These are phyloP conservation scores for Pestalotiopsis sp. DNA, from an alignment of 2,329 filamentous ascomycete genomes.

Conservation along the genomic window DNA sequence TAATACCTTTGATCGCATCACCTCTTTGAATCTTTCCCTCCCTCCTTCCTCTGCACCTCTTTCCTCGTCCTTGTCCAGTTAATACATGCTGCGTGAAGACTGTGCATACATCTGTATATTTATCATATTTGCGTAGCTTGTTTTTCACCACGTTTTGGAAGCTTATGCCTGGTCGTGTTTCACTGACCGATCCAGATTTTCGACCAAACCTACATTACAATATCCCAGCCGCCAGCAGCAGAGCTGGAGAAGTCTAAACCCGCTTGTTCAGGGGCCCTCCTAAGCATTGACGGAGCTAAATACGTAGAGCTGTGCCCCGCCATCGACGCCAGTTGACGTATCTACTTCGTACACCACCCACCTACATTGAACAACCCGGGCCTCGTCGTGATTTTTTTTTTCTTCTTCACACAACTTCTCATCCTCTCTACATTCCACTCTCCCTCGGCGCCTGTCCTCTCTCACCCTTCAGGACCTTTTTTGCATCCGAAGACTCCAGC, in stretches of 20 bases:
- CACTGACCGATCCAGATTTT: background rate
- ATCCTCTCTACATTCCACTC: background rate
- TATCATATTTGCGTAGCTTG: background rate
- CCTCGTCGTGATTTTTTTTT: background rate
- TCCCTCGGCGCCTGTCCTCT: background rate
- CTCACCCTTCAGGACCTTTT: background rate
- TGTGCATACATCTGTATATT: background rate
- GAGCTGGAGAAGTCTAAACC: background rate
- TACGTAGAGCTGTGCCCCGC: background rate
- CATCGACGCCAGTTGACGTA: background rate
- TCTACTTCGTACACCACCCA: background rate
- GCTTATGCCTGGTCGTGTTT: background rate
- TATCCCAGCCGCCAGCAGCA: too few species aligned
- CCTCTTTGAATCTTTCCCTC: too few species aligned
- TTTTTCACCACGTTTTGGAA: background rate
- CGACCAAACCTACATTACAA: background rate
- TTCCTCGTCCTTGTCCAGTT: too few species aligned
- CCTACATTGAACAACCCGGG: background rate
- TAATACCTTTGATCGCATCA: too few species aligned
- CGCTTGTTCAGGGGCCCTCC: background rate
- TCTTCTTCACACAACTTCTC: background rate
- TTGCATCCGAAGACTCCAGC: too few species aligned
- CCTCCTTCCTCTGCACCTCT: too few species aligned
- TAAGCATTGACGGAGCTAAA: background rate
- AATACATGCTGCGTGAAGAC: too few species aligned